phyloP scores from a whole-genome alignment of 345 rosid species.

The Salix purpurea region DNA sequence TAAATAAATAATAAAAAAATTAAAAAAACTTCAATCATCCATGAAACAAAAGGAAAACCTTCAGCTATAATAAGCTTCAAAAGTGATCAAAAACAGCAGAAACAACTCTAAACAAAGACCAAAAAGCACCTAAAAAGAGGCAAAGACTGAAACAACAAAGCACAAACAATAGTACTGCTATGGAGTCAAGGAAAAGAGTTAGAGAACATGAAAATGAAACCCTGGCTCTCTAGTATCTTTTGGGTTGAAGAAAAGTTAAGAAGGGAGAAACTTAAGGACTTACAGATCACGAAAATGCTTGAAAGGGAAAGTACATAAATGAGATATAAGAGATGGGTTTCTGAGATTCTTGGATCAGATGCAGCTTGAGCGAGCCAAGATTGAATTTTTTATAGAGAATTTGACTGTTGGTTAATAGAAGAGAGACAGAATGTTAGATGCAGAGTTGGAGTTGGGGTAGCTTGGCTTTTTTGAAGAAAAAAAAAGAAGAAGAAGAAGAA shows the following conservation, averaged over 20 bases:
- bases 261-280: slow-evolving; percentile 11
- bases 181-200: background rate
- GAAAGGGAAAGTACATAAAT: background rate
- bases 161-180: background rate
- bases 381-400: background rate
- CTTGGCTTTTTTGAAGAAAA: background rate
- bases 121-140: background rate
- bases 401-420: background rate
- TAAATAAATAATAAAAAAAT: too few relatives aligned
- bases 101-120: background rate
- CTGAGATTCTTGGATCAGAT: slow-evolving; percentile 12
- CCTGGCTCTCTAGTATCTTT: background rate
- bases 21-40: background rate
- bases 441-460: background rate
- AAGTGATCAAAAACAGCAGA: background rate
- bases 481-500: background rate
- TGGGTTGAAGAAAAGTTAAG: background rate
- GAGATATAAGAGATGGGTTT: background rate
- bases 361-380: background rate
- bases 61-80: background rate
- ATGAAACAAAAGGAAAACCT: background rate
- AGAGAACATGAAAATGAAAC: background rate
- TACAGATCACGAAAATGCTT: slow-evolving; percentile 18
- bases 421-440: slow-evolving; percentile 4
- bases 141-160: slow-evolving; percentile 4